Evolutionary conservation across 306 rosid species (phyloP).

Genomic region (Cucumis melo): DNA sequence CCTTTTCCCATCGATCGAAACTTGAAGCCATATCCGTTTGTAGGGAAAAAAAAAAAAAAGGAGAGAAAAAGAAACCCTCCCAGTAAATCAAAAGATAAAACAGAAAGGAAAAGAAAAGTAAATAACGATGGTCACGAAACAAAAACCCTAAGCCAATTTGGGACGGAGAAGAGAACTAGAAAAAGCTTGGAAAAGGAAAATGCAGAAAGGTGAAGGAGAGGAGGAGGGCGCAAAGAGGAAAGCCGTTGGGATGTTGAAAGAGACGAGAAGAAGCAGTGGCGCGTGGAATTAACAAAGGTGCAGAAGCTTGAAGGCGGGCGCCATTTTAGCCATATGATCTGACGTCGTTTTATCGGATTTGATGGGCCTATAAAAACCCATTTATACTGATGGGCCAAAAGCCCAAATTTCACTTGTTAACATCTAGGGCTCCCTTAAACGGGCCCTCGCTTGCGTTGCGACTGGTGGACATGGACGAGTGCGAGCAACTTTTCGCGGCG

Average conservation of each 20-base stretch:
- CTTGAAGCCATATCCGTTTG: slow-evolving; percentile 47
- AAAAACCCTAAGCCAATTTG: not conserved
- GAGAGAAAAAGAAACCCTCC: not conserved
- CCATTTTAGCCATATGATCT: not conserved
- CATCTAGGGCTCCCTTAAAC: not conserved
- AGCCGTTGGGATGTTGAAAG: not conserved
- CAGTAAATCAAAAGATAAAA: not conserved
- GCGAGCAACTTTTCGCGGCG: slow-evolving; percentile 49
- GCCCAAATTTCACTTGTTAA: not conserved
- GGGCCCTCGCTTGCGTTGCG: not conserved
- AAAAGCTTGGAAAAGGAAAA: not conserved
- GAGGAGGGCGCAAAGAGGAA: not conserved
- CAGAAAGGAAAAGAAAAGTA: not conserved
- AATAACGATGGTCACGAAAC: not conserved
- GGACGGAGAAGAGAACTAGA: not conserved
- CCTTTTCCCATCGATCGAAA: slow-evolving; percentile 96
- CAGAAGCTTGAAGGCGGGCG: not conserved
- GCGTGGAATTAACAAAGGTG: slow-evolving; percentile 5
- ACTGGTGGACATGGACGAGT: slow-evolving; percentile 31
- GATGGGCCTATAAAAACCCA: not conserved
- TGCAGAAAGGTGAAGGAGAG: too few species aligned
- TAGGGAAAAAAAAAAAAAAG: not conserved
- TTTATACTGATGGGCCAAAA: not conserved
- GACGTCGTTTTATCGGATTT: not conserved
- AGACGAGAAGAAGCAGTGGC: not conserved